These are phyloP conservation scores for Microcyclospora tardicrescens DNA, from an alignment of 2,329 filamentous ascomycete genomes.

Conservation along the genomic window DNA sequence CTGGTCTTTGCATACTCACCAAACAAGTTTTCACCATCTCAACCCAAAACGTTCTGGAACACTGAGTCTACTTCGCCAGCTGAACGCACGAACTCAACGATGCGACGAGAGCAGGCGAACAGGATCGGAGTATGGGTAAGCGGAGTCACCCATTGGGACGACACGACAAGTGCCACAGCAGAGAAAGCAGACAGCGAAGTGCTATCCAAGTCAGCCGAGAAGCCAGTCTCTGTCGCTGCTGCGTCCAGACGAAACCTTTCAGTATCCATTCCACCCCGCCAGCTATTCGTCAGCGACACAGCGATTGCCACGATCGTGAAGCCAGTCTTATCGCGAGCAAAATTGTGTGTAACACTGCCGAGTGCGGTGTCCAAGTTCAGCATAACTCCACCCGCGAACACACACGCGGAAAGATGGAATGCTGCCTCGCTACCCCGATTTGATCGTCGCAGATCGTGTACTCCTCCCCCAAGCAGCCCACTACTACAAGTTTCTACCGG, in stretches of 20 bases:
- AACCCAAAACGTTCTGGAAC: conserved; percentile 6
- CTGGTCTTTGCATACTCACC: conserved; percentile 7
- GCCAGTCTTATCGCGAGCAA: too few species aligned
- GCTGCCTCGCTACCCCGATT: too few species aligned
- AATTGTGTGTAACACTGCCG: conserved; percentile 6
- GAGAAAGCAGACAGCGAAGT: too few species aligned
- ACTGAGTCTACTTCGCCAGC: conserved; percentile 3
- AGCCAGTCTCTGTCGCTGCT: too few species aligned
- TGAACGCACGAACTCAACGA: conserved; percentile 10
- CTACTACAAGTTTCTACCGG: too few species aligned
- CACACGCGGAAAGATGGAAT: conserved; percentile 4
- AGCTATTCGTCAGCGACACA: too few species aligned
- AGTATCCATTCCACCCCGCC: too few species aligned
- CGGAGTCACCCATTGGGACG: conserved; percentile 31
- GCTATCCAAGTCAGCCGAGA: too few species aligned
- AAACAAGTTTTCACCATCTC: conserved; percentile 11
- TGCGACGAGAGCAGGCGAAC: conserved; percentile 17
- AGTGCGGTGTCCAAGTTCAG: conserved; percentile 9
- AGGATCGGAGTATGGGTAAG: conserved; percentile 33
- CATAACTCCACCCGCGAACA: conserved; percentile 5
- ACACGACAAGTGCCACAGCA: not conserved
- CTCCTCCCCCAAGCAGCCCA: too few species aligned
- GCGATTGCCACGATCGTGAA: too few species aligned
- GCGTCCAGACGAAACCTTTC: too few species aligned
- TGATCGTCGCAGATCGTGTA: too few species aligned